Base-by-base conservation (phyloP, 129 eudicot genomes). In the Chrysanthemum makinoi region DNA sequence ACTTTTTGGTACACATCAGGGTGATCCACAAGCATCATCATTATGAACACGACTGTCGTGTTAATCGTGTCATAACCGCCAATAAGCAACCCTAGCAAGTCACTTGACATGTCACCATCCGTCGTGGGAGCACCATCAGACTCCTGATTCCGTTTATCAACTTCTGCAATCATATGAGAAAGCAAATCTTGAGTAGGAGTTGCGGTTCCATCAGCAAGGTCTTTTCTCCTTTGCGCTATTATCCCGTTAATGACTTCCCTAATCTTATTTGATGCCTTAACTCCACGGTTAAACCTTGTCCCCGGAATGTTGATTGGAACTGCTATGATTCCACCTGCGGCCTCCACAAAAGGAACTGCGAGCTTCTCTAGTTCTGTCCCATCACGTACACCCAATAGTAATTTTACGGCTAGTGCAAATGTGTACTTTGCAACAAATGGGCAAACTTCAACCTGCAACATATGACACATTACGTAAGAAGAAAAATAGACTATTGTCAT, bases 361-460 rank as follows among this genome's bases (percentile, higher is more conserved):
- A 79, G 83, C 74, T 73, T 67, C 70, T 73, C 83, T 39, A 79
- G 46, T 69, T 79, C 83, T 2, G 79, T 74, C 8, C 51, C 79
- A 46, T 79, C 83, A 3, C 79, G 74, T n/a, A 79, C 83, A 9
- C 83, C 79, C 19, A 79, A 52, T 19, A 79, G 79, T 50, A 79
- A 68, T 69, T 74, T 73, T 7, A 79, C 83, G 3, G 85, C 88
- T 44, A 83, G 26, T 3, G 82, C 76, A 65, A 84, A 80, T 0
- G 88, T 84, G 85, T 84, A 84, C 53, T 75, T 78, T 10, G 81
- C 78, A 1, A 81, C 88, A 14, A 84, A 70, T 3, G 77, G 80
- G 58, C 79, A 80, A 56, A 80, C 88, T 61, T 76, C 75, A 46
- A 84, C 85, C 80, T 39, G 9, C 46, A 39, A 39, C 35, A 30